Base-by-base conservation (phyloP, 495 filamentous ascomycete species). In the Xylaria cubensis region DNA sequence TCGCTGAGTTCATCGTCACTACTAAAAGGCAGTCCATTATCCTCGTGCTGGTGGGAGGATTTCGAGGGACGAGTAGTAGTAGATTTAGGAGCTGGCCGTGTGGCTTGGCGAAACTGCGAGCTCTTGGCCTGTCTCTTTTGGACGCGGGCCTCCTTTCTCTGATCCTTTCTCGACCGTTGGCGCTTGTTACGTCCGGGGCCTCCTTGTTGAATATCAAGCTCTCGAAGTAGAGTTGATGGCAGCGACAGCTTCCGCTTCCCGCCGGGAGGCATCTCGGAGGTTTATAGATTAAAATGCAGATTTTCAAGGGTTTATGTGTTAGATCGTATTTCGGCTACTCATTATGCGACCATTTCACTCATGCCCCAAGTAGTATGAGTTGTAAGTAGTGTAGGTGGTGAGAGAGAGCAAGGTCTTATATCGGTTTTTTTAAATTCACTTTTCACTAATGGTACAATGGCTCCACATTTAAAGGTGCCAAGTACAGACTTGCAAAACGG, bases 61-160 rank as follows among this genome's bases (percentile, higher is more conserved):
- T 64, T 69, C 44, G 53, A 12, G 55, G 51, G 21, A 1, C 44
- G 41, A 58, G 34, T 15, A 58, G 34, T 15, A 15, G 32, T 41
- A 66, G 46, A n/a, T 67, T 65, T 29, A 48, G 48, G 21, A 26
- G 32, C 69, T 24, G 51, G 75, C 62, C 65, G 64, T 26, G 68
- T 69, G 8, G 76, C 21, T 24, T 64, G 72, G n/a, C 71, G 73
- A 71, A 66, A 69, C 46, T 77, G 69, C 5, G 44, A 59, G 21
- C 59, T 72, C 62, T n/a, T 71, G 73, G 29, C 72, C 73, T 76
- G 75, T 76, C 76, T 83, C 70, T 82, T 84, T 34, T 86, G 78
- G 29, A 78, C 74, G 6, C 87, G 80, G 59, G 84, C 82, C n/a
- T 81, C 80, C 73, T 86, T 88, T 3, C 87, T 81, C 12, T 79